Evolutionary conservation across 257 asterid species (phyloP).

Genomic region (Avicennia marina): DNA sequence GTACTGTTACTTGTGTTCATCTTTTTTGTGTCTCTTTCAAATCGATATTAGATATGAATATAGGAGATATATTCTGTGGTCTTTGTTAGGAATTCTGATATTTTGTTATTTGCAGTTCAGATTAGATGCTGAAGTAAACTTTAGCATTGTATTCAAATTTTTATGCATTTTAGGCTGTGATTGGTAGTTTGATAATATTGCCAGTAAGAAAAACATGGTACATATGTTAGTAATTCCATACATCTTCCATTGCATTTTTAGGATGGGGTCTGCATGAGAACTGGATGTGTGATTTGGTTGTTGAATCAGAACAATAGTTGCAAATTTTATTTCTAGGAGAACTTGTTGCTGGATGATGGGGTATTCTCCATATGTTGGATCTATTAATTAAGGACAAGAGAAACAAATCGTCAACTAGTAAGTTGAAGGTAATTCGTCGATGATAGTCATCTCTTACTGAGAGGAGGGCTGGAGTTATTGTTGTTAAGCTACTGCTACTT

Average conservation of each 20-base stretch:
- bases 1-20: constrained; percentile 27
- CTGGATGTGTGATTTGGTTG: neutral
- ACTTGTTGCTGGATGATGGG: neutral
- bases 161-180: neutral
- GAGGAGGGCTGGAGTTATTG: neutral
- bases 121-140: neutral
- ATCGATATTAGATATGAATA: neutral
- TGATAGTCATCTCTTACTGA: neutral
- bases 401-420: neutral
- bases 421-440: neutral
- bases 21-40: neutral
- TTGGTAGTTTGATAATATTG: neutral
- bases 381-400: neutral
- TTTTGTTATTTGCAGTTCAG: no score
- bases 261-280: neutral
- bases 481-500: neutral
- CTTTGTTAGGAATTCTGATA: neutral
- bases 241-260: neutral
- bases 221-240: neutral
- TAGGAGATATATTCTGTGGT: neutral
- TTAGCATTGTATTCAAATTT: no score
- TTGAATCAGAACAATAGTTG: neutral
- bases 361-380: neutral
- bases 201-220: neutral
- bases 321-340: neutral